Evolutionary conservation across 805 yeast genomes (phyloP).

Genomic region (Candida easanensis): DNA sequence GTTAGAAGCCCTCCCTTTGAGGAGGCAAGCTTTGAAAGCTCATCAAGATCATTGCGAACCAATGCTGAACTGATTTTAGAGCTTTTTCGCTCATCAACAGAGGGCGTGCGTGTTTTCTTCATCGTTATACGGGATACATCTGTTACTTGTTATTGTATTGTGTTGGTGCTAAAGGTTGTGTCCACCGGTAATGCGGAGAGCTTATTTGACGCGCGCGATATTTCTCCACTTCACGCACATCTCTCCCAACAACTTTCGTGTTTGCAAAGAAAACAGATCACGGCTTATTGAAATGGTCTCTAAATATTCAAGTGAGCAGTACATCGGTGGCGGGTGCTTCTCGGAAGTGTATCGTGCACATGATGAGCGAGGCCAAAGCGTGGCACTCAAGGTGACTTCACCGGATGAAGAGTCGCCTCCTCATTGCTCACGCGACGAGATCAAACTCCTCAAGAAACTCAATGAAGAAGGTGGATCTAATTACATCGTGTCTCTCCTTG

Average conservation of each 20-base stretch:
- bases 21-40: not conserved
- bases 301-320: constrained; percentile 15
- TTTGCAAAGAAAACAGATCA: too few species aligned
- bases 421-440: constrained; percentile 47
- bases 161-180: too few species aligned
- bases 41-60: not conserved
- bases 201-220: too few species aligned
- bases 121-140: too few species aligned
- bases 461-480: constrained; percentile 16
- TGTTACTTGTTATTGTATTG: too few species aligned
- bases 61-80: not conserved
- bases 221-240: too few species aligned
- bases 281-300: not conserved
- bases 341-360: constrained; percentile 36
- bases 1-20: not conserved
- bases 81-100: not conserved
- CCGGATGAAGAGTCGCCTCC: constrained; percentile 53
- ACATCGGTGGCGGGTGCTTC: constrained; percentile 43
- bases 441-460: constrained; percentile 33
- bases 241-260: too few species aligned
- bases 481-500: constrained; percentile 25
- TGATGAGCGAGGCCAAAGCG: constrained; percentile 16
- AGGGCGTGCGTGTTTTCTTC: too few species aligned
- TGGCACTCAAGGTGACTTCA: constrained; percentile 47
- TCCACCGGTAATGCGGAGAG: too few species aligned